Evolutionary conservation across 306 rosid genomes (phyloP).

Genomic region (Herpetospermum pedunculosum): DNA sequence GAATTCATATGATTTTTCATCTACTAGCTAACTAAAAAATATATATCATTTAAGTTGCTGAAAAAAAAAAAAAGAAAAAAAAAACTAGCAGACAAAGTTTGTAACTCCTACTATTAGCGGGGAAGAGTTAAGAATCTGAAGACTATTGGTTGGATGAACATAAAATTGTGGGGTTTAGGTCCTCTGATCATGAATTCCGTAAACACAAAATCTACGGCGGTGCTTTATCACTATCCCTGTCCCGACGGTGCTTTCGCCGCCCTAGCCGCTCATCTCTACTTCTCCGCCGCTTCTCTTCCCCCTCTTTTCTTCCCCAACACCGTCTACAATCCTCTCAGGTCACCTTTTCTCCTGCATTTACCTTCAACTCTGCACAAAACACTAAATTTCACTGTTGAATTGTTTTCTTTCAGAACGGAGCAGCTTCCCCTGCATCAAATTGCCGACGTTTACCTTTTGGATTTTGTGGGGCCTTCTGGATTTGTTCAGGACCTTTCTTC

Average conservation of each 20-base stretch:
- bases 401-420: conserved; percentile 20
- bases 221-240: conserved; percentile 81
- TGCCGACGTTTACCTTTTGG: conserved; percentile 58
- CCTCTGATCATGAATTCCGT: background rate
- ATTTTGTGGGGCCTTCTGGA: conserved; percentile 65
- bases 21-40: too few species aligned
- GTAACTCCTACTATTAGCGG: too few species aligned
- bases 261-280: conserved; percentile 77
- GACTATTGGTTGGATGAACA: background rate
- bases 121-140: background rate
- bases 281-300: conserved; percentile 40
- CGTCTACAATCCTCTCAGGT: conserved; percentile 60
- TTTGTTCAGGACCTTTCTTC: conserved; percentile 52
- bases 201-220: conserved; percentile 23
- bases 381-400: background rate
- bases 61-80: too few species aligned
- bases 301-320: conserved; percentile 67
- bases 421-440: conserved; percentile 54
- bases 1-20: too few species aligned
- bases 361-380: background rate
- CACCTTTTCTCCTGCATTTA: background rate
- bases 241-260: conserved; percentile 91
- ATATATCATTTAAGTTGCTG: too few species aligned
- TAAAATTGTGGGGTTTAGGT: background rate
- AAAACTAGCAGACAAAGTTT: too few species aligned